Conservation (phyloP, 495 filamentous ascomycete species). For the Penicillium bialowiezense region DNA sequence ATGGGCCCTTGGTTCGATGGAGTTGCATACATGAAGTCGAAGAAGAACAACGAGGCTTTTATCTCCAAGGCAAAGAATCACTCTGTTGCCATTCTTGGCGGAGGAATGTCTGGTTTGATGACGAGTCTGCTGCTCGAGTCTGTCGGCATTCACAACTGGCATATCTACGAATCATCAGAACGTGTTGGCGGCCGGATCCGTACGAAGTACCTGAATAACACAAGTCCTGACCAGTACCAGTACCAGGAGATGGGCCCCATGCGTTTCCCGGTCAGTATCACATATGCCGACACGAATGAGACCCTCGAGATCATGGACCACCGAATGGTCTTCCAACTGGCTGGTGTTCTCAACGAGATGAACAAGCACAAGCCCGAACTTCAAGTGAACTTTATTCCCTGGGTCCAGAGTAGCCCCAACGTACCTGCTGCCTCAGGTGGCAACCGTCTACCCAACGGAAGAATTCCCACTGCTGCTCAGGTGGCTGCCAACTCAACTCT, state of each 20-base stretch:
- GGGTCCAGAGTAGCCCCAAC: constrained; percentile 55
- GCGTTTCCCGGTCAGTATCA: constrained; percentile 56
- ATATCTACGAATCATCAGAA: constrained; percentile 51
- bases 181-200: constrained; percentile 58
- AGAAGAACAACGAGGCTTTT: constrained; percentile 49
- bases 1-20: constrained; percentile 70
- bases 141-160: constrained; percentile 53
- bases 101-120: constrained; percentile 68
- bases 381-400: constrained; percentile 64
- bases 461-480: constrained; percentile 36
- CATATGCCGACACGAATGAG: constrained; percentile 50
- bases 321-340: constrained; percentile 63
- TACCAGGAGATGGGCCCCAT: constrained; percentile 78
- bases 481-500: constrained; percentile 31
- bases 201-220: constrained; percentile 58
- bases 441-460: constrained; percentile 49
- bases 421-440: constrained; percentile 49
- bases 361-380: constrained; percentile 51
- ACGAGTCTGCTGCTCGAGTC: constrained; percentile 47
- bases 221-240: constrained; percentile 58
- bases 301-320: constrained; percentile 56
- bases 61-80: constrained; percentile 47
- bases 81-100: constrained; percentile 60
- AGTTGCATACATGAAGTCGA: constrained; percentile 57
- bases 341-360: constrained; percentile 53